Base-by-base conservation (phyloP, 202 grass and related monocot genomes). In the Zoysia matrella region DNA sequence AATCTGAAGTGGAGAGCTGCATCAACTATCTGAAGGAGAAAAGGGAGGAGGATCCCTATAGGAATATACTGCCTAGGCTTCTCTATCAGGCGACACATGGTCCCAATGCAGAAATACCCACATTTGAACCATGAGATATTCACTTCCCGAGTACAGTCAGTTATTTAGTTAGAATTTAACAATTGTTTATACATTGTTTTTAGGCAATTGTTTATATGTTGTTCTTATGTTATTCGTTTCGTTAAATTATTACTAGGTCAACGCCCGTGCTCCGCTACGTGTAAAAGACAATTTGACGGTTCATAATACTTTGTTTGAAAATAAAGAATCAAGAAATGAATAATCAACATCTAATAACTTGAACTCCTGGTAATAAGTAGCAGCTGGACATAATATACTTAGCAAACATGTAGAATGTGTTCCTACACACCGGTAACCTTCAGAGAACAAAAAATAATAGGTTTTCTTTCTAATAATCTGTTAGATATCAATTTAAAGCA, bases 31-130 rank as follows among this genome's bases (percentile, higher is more conserved):
- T 98, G 22, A 93, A 90, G 85, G 80, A 86, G 70, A 98, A 98
- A 66, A 95, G 95, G 82, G 87, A 92, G 72, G 45, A 84, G 75
- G 95, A 98, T 64, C 90, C 92, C 14, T 98, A 98, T 64, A 93
- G 92, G 85, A 83, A 83, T 80, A 83, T 98, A 86, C 36, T 95
- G 12, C 77, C 85, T 63, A 91, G 95, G 85, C 15, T 93, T 88
- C 68, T 98, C 39, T 98, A 95, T 51, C 88, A 85, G 52, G 80
- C 87, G 58, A 60, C 78, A 60, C 76, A 88, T 87, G 92, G 95
- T 56, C 76, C 71, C 16, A 67, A 78, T 74, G 85, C 78, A 78
- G 82, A 95, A 88, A 74, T 95, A 60, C 95, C 92, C 57, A 95
- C 95, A 88, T 98, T 98, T 90, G 80, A 95, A 75, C 90, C 82